phyloP scores from a whole-genome alignment of 495 filamentous ascomycete genomes.

The Hyaloscypha bicolor region DNA sequence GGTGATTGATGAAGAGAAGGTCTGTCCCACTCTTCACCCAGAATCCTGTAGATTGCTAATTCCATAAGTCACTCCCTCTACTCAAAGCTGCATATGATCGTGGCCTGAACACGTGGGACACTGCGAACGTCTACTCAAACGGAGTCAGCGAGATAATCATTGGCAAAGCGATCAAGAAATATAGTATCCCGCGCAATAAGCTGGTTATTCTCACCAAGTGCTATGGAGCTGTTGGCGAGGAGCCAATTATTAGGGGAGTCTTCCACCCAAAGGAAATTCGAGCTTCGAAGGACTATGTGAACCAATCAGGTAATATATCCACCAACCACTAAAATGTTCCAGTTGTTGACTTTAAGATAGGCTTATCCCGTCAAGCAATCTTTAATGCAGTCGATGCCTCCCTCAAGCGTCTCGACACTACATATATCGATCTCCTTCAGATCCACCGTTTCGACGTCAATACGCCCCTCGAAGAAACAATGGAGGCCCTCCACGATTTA shows the following conservation, averaged over 20 bases:
- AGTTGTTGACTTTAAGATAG: constrained; percentile 28
- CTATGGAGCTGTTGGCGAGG: constrained; percentile 35
- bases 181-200: constrained; percentile 65
- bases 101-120: constrained; percentile 38
- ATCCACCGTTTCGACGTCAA: constrained; percentile 68
- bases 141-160: constrained; percentile 65
- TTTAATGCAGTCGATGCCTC: constrained; percentile 72
- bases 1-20: constrained; percentile 55
- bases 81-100: constrained; percentile 37
- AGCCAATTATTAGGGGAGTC: constrained; percentile 26
- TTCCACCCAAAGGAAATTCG: constrained; percentile 27
- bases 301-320: constrained; percentile 34
- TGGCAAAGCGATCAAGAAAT: constrained; percentile 67
- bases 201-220: constrained; percentile 71
- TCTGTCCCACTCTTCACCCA: neutral
- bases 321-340: neutral
- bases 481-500: constrained; percentile 72
- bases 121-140: constrained; percentile 57
- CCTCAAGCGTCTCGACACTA: constrained; percentile 61
- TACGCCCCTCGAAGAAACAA: constrained; percentile 68
- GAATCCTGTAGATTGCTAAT: neutral
- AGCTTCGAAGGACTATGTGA: constrained; percentile 39
- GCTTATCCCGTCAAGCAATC: constrained; percentile 66
- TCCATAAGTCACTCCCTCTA: constrained; percentile 30
- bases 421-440: constrained; percentile 75